Conservation (phyloP, 768 basidiomycete species). For the Podaxis mareebaensis region DNA sequence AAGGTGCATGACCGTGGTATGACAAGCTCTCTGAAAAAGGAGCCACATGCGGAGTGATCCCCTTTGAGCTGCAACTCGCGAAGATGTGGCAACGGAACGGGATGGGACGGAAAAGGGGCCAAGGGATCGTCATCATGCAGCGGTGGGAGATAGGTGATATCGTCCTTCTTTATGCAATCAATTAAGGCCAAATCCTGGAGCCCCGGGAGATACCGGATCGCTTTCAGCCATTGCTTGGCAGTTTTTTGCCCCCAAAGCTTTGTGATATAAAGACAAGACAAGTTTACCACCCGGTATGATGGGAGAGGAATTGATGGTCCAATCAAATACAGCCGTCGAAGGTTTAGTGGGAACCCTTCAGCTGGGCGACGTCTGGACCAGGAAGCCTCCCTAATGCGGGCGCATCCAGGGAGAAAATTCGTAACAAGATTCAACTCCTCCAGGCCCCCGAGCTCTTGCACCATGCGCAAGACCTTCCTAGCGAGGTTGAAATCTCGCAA, state of each 20-base stretch:
- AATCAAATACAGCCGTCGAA: neutral
- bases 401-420: neutral
- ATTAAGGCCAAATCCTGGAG: neutral
- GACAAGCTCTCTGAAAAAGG: neutral
- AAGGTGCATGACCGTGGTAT: neutral
- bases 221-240: neutral
- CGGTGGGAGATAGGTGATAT: neutral
- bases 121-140: neutral
- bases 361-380: neutral
- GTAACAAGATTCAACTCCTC: neutral
- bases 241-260: neutral
- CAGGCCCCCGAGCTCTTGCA: neutral
- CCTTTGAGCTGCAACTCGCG: neutral
- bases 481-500: neutral
- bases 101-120: neutral
- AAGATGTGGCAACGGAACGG: neutral
- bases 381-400: neutral
- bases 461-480: neutral
- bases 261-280: neutral
- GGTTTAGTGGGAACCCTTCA: neutral
- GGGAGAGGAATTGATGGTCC: neutral
- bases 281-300: neutral
- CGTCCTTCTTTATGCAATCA: neutral
- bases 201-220: neutral
- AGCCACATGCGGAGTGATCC: neutral